Base-by-base conservation (phyloP, 1,284 basidiomycete genomes). In the Cutaneotrichosporon sp. region DNA sequence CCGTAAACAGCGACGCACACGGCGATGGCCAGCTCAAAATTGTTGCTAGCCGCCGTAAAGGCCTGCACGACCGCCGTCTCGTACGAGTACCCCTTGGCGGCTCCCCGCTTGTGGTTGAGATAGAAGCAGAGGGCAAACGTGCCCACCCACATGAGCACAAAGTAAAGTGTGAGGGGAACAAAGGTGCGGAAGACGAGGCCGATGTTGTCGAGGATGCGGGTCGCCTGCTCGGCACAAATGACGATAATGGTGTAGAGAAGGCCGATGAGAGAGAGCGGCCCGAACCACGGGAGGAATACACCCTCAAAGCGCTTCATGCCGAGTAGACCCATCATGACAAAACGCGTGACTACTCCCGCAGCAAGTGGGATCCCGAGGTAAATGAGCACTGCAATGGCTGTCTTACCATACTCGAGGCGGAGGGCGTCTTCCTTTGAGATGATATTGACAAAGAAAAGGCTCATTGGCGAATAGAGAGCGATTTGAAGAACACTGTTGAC, bases 1-100 rank as follows among this genome's bases (percentile, higher is more conserved):
- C 90, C 90, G 73, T 89, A 94, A 0, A 89, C 85, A 8, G 90
- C 87, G 40, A 93, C 88, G 3, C 87, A 85, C 2, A 94, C 88
- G 0, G 92, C 91, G 62, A 93, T 94, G 0, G 91, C 90, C 0
- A 94, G 83, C 78, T 92, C 90, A 50, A 70, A 71, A 65, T 85
- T 85, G 75, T 84, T 84, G 9, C 80, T 81, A 0, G 77, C 82
- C 2, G 81, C 82, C 0, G 84, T 85, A 67, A 84, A 83, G 14
- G 74, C 66, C 85, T 86, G 89, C 14, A 88, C 87, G 0, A 88
- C 87, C 0, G 89, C 87, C 81, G 86, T 85, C 68, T 89, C 85
- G 73, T 91, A 91, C 10, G 85, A 36, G 76, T 70, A 58, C 40
- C 65, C 42, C 67, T 47, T 38, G n/a, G 22, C 49, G 11, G 46